phyloP scores from a whole-genome alignment of 495 filamentous ascomycete species.

The Xylaria venustula region DNA sequence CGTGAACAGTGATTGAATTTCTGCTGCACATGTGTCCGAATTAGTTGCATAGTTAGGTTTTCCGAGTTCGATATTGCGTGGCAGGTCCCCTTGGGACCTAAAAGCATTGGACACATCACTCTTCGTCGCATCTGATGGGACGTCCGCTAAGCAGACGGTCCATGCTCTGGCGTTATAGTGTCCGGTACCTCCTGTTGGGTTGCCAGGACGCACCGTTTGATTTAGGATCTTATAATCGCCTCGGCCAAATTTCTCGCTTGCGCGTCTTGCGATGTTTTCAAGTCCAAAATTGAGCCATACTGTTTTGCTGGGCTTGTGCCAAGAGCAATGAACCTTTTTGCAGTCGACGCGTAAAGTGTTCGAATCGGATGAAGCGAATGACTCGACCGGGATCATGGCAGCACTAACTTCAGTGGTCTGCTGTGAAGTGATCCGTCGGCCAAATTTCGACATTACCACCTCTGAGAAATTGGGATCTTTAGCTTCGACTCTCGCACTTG shows the following conservation, averaged over 20 bases:
- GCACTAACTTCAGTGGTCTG: neutral
- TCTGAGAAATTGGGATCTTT: neutral
- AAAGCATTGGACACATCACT: constrained; percentile 19
- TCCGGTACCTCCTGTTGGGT: neutral
- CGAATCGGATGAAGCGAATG: neutral
- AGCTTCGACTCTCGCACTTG: neutral
- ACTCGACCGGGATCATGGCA: neutral
- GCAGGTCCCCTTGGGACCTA: neutral
- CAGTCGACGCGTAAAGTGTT: constrained; percentile 17
- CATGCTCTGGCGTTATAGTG: constrained; percentile 2
- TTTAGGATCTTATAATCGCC: neutral
- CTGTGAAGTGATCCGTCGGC: neutral
- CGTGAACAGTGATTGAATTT: constrained; percentile 27
- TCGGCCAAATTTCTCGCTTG: constrained; percentile 13
- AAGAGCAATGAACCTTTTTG: constrained; percentile 31
- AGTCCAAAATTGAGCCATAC: constrained; percentile 30
- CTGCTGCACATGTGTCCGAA: constrained; percentile 6
- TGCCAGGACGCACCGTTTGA: neutral
- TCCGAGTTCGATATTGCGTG: constrained; percentile 17
- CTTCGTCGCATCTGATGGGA: constrained; percentile 18
- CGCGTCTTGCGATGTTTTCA: constrained; percentile 15
- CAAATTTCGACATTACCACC: neutral
- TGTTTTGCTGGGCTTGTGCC: constrained; percentile 25
- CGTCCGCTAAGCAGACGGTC: constrained; percentile 27
- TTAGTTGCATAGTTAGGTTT: constrained; percentile 19